phyloP scores from a whole-genome alignment of 805 yeast species.

The Candida vaughaniae region DNA sequence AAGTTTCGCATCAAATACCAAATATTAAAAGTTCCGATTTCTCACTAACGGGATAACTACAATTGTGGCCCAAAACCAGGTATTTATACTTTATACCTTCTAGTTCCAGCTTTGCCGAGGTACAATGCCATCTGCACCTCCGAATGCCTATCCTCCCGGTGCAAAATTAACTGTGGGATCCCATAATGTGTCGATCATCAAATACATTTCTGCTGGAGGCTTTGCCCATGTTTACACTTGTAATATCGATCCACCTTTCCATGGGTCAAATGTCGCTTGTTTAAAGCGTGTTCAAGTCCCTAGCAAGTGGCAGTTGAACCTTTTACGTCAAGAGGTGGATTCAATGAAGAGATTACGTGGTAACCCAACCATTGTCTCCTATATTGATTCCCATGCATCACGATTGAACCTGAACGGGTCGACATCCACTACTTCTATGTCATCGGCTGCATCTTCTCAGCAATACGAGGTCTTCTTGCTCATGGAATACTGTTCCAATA shows the following conservation, averaged over 20 bases:
- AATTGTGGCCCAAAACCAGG: no score
- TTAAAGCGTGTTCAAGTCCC: conserved; percentile 95
- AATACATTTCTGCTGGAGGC: conserved; percentile 86
- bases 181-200: conserved; percentile 64
- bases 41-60: no score
- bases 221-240: conserved; percentile 94
- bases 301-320: conserved; percentile 76
- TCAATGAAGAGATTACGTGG: conserved; percentile 91
- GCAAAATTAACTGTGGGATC: conserved; percentile 80
- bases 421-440: conserved; percentile 9
- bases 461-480: conserved; percentile 70
- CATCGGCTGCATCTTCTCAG: conserved; percentile 1
- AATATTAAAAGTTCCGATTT: no score
- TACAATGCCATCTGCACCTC: conserved; percentile 2
- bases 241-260: conserved; percentile 53
- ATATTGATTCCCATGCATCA: conserved; percentile 94
- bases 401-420: conserved; percentile 28
- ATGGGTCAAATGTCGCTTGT: conserved; percentile 64
- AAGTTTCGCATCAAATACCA: no score
- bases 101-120: neutral
- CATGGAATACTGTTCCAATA: conserved; percentile 77
- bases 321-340: conserved; percentile 91
- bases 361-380: conserved; percentile 76
- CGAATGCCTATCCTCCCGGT: conserved; percentile 37
- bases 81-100: no score